Percentiles rank a stretch among this genome's conserved stretches.
Evolutionary conservation across 1,139 yeast genomes (phyloP).

Genomic region (Kodamaea fungicola): DNA sequence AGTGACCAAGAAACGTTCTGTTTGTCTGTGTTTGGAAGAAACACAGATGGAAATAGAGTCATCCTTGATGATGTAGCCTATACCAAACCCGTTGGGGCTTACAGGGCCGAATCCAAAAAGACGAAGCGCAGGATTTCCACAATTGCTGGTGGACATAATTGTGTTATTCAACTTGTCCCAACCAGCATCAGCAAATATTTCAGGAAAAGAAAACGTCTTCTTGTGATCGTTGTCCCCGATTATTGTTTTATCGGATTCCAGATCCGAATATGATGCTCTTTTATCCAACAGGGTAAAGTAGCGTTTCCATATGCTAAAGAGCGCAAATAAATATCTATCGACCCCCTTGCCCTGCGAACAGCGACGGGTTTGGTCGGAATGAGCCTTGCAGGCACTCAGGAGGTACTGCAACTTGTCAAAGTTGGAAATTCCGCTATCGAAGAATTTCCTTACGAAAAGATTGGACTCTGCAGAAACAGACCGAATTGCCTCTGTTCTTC

Average conservation of each 20-base stretch:
- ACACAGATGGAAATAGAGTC: conserved; percentile 84
- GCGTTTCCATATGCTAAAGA: conserved; percentile 86
- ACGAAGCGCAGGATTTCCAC: conserved; percentile 83
- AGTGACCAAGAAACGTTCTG: conserved; percentile 75
- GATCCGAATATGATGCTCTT: conserved; percentile 5
- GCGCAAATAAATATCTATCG: conserved; percentile 84
- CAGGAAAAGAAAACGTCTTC: conserved; percentile 24
- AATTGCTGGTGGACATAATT: conserved; percentile 38
- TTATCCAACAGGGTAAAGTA: conserved; percentile 37
- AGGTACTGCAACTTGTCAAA: conserved; percentile 59
- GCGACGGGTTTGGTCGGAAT: conserved; percentile 62
- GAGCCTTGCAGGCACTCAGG: conserved; percentile 67
- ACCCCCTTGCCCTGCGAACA: conserved; percentile 81
- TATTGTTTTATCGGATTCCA: conserved; percentile 20
- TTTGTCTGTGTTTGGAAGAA: conserved; percentile 88
- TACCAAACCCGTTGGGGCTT: conserved; percentile 84
- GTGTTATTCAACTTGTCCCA: conserved; percentile 58
- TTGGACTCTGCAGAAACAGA: conserved; percentile 80
- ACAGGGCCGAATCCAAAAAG: conserved; percentile 94
- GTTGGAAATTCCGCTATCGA: conserved; percentile 62
- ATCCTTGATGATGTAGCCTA: conserved; percentile 85
- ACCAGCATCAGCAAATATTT: conserved; percentile 74
- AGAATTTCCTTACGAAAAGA: conserved; percentile 78
- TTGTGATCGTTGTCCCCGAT: conserved; percentile 12
- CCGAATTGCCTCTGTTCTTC: conserved; percentile 89